These are phyloP conservation scores for Cornus controversa DNA, from an alignment of 148 eudicot species.

Conservation along the genomic window DNA sequence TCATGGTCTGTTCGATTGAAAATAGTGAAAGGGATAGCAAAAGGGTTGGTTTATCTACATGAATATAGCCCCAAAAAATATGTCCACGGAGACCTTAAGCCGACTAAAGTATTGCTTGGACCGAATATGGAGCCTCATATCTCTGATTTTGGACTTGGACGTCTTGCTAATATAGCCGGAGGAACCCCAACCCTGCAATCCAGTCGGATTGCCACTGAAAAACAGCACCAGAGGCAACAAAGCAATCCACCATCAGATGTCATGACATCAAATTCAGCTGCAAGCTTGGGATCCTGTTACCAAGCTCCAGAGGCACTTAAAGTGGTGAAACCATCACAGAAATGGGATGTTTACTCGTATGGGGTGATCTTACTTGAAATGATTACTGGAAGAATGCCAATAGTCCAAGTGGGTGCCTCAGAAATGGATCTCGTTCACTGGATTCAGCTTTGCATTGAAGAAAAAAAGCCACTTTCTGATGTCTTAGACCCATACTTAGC, in stretches of 20 bases:
- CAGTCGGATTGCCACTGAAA: conserved; percentile 57
- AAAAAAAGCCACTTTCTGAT: conserved; percentile 73
- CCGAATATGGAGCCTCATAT: conserved; percentile 80
- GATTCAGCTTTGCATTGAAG: conserved; percentile 89
- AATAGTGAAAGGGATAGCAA: conserved; percentile 79
- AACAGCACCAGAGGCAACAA: conserved; percentile 51
- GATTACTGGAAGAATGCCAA: conserved; percentile 64
- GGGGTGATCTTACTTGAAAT: conserved; percentile 84
- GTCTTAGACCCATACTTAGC: conserved; percentile 71
- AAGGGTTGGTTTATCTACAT: conserved; percentile 81
- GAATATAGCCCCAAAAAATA: conserved; percentile 93
- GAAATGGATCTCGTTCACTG: conserved; percentile 88
- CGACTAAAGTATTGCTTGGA: conserved; percentile 75
- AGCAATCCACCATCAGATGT: conserved; percentile 65
- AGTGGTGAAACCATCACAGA: conserved; percentile 86
- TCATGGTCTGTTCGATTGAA: conserved; percentile 71
- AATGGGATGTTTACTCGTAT: conserved; percentile 94
- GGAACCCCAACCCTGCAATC: conserved; percentile 70
- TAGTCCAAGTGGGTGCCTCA: conserved; percentile 58
- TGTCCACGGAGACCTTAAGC: conserved; percentile 94
- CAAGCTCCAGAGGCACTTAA: conserved; percentile 91
- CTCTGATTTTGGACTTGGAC: conserved; percentile 88
- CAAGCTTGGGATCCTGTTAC: conserved; percentile 48
- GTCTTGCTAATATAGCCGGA: conserved; percentile 86
- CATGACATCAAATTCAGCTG: conserved; percentile 29